Evolutionary conservation across 2,329 filamentous ascomycete genomes (phyloP), one percentile per base, ranked within the genome.

Genomic region (Rhinocladiella mackenziei): DNA sequence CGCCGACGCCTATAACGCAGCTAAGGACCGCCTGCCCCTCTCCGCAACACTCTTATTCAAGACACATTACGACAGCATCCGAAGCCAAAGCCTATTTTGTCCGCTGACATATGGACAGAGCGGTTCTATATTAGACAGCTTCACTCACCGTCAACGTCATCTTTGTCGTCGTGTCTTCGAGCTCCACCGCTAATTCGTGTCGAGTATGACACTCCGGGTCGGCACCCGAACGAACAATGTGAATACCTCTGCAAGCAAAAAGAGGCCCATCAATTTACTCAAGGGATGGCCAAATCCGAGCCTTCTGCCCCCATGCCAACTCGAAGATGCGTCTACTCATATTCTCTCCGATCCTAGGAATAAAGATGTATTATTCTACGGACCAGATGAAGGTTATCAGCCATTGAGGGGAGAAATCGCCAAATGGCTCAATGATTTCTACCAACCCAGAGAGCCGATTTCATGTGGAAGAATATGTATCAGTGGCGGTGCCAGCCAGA

Each of bases 401-500:
- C 80, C 80, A n/a, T 71, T 92, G 26, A 76, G 87, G 10, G 70
- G 78, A 49, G 74, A 78, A 29, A 66, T 95, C 23, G 82, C 86
- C 3, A 60, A 65, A 28, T 95, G 86, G 85, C 70, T 95, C 29
- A 75, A 72, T 1, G 56, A 60, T 1, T 83, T 82, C 57, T 91
- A 87, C 60, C 52, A 61, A 20, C 68, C 69, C 2, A 62, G 60
- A 0, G 35, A 53, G 6, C 34, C 56, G 4, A 68, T 81, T 32
- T 58, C 65, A 10, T 59, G 73, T 3, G 72, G 78, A 2, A 75
- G 86, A 22, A 83, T 95, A 41, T 85, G 82, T 60, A 83, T 95
- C 61, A 86, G 86, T 0, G 88, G 89, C 32, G 89, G 89, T 11
- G 89, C 89, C 2, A 86, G 81, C 54, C 89, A 94, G 71, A 89